Evolutionary conservation across 805 yeast genomes (phyloP).

Genomic region (Myxozyma sirexii): DNA sequence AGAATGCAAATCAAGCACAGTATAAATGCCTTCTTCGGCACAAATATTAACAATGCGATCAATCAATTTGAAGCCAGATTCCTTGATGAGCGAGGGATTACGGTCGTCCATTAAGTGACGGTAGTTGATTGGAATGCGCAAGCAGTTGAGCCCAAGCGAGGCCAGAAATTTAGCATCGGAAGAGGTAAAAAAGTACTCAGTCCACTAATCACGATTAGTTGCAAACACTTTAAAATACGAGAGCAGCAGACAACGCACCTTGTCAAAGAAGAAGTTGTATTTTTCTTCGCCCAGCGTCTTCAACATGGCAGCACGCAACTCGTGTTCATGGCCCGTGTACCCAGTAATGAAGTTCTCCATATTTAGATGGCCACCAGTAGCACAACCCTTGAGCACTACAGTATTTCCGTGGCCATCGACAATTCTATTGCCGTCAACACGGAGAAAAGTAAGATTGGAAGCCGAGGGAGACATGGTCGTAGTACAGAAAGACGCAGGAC

Average conservation of each 20-base stretch:
- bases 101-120: slow-evolving; percentile 54
- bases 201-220: too few species aligned
- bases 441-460: slow-evolving; percentile 38
- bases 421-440: slow-evolving; percentile 52
- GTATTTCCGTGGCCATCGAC: slow-evolving; percentile 48
- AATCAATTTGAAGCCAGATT: slow-evolving; percentile 50
- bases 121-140: slow-evolving; percentile 57
- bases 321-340: slow-evolving; percentile 57
- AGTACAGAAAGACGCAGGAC: not conserved
- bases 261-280: slow-evolving; percentile 53
- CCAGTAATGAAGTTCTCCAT: slow-evolving; percentile 63
- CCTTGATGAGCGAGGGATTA: slow-evolving; percentile 49
- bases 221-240: too few species aligned
- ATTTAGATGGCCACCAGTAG: slow-evolving; percentile 48
- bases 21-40: slow-evolving; percentile 52
- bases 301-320: slow-evolving; percentile 50
- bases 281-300: slow-evolving; percentile 52
- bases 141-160: slow-evolving; percentile 50
- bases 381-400: slow-evolving; percentile 51
- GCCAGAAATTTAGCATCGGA: slow-evolving; percentile 52
- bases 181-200: slow-evolving; percentile 55
- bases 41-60: slow-evolving; percentile 50
- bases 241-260: too few species aligned
- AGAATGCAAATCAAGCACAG: slow-evolving; percentile 54
- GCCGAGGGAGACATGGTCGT: slow-evolving; percentile 2